Base-by-base conservation (phyloP, 2,329 filamentous ascomycete genomes). In the Apiospora kogelbergensis region DNA sequence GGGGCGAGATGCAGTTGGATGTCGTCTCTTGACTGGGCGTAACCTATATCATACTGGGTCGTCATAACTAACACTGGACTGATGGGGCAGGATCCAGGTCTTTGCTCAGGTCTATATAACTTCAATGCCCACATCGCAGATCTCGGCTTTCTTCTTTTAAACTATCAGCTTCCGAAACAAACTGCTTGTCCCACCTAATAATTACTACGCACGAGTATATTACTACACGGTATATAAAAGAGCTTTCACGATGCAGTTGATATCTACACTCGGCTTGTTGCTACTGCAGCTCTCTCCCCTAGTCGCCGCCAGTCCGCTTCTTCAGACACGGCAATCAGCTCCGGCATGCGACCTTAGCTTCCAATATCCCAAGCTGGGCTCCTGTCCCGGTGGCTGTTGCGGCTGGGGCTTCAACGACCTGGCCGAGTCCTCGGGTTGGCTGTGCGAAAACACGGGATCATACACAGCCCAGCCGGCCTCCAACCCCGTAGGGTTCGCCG, bases 221-320 rank as follows among this genome's bases (percentile, higher is more conserved):
- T 6, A 20, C 26, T 60, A n/a, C 30, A n/a, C 63, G 30, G n/a
- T 24, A 33, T 24, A 15, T 2, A 11, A 65, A 65, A 65, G 37
- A 20, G 11, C 63, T 3, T 17, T 17, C 63, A 44, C 37, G 22
- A 65, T 65, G 63, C 63, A 65, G 41, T 20, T 44, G 6, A 42
- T n/a, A 24, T 24, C 41, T 13, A 20, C 24, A n/a, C 10, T 65
- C 63, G 5, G 63, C 40, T 42, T 60, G 30, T 40, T 65, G 37
- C 63, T 65, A 6, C 6, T 65, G 63, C 63, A 65, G 63, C 63
- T 65, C 63, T 17, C 63, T 13, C 44, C 63, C 9, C 41, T 65
- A 22, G 13, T 13, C 10, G 22, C 6, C 37, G 63, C 63, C 63
- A 65, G n/a, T 15, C 63, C 63, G 6, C 1, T 44, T 11, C 22